Conservation (phyloP, 371 early-diverging fungal genomes). For the Mucor indicus region DNA sequence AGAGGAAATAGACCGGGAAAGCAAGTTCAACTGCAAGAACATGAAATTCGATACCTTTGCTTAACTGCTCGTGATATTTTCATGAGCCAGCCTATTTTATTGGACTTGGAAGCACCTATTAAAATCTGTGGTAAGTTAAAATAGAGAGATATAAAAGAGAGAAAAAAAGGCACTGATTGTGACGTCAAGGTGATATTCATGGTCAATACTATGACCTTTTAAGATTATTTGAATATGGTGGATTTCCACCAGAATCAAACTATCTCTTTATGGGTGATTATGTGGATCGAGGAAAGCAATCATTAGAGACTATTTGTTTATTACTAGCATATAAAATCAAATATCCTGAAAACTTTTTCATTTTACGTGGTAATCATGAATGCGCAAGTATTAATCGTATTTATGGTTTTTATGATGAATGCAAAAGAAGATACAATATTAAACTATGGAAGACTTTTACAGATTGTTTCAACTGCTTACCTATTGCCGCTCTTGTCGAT, state of each 20-base stretch:
- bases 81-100: conserved; percentile 88
- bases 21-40: conserved; percentile 74
- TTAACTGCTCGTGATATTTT: conserved; percentile 87
- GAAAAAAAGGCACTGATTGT: conserved; percentile 69
- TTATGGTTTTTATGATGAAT: conserved; percentile 99
- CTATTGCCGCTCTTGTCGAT: conserved; percentile 95
- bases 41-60: conserved; percentile 89
- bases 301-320: conserved; percentile 73
- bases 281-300: conserved; percentile 94
- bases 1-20: conserved; percentile 93
- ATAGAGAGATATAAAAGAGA: conserved; percentile 82
- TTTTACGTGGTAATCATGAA: conserved; percentile 96
- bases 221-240: conserved; percentile 90
- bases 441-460: conserved; percentile 98
- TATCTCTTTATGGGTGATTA: conserved; percentile 96
- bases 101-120: conserved; percentile 96
- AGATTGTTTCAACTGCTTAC: conserved; percentile 97
- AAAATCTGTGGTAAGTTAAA: conserved; percentile 77
- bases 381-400: conserved; percentile 92
- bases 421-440: conserved; percentile 92
- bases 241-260: conserved; percentile 89
- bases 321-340: conserved; percentile 91
- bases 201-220: conserved; percentile 95
- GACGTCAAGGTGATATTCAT: conserved; percentile 57
- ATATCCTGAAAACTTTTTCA: conserved; percentile 96